phyloP scores from a whole-genome alignment of 495 filamentous ascomycete genomes.

The Hyaloscypha hepaticicola region DNA sequence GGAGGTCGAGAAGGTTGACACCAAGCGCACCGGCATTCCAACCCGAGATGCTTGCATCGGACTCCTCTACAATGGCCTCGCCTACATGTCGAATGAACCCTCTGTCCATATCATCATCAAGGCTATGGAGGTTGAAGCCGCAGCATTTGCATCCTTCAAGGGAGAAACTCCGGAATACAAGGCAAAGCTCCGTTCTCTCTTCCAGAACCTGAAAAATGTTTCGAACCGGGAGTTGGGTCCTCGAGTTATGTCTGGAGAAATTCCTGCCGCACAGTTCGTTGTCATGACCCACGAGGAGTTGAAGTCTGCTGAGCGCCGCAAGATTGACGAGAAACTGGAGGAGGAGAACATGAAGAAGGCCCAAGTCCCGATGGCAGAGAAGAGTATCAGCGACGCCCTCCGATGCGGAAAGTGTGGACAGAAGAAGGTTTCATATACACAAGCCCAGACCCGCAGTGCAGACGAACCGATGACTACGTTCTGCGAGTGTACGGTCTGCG shows the following conservation, averaged over 20 bases:
- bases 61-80: constrained; percentile 86
- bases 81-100: constrained; percentile 56
- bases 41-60: constrained; percentile 79
- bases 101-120: constrained; percentile 59
- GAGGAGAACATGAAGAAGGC: constrained; percentile 95
- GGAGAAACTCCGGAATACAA: constrained; percentile 74
- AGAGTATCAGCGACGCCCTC: constrained; percentile 79
- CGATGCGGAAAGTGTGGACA: constrained; percentile 87
- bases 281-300: constrained; percentile 73
- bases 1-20: constrained; percentile 75
- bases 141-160: constrained; percentile 62
- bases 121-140: constrained; percentile 69
- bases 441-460: constrained; percentile 92
- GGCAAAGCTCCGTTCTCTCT: constrained; percentile 83
- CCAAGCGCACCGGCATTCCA: constrained; percentile 64
- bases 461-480: constrained; percentile 91
- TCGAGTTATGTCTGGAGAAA: constrained; percentile 71
- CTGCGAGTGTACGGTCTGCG: constrained; percentile 73
- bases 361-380: constrained; percentile 85
- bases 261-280: constrained; percentile 70
- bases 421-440: constrained; percentile 91
- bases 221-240: constrained; percentile 73
- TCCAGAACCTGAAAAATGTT: constrained; percentile 90
- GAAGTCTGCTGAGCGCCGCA: constrained; percentile 67
- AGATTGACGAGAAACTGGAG: constrained; percentile 65